These are phyloP conservation scores for Aspergillus novofumigatus DNA, from an alignment of 2,329 filamentous ascomycete species.

Conservation along the genomic window DNA sequence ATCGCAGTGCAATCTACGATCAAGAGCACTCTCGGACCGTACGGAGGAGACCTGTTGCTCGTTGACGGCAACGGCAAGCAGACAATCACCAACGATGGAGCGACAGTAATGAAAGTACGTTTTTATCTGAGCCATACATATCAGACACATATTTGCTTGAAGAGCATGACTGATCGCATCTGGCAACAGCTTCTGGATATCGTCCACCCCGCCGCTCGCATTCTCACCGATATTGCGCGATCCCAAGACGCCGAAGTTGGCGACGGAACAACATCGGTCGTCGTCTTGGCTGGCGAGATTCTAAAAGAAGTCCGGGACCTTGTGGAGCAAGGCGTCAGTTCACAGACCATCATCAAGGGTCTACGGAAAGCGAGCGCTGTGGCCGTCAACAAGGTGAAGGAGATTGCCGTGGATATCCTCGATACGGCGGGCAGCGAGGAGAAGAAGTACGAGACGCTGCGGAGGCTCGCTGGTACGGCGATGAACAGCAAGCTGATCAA, in stretches of 20 bases:
- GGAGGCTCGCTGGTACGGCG: conserved; percentile 86
- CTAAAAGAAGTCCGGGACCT: conserved; percentile 94
- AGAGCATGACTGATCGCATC: conserved; percentile 8
- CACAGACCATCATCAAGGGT: conserved; percentile 96
- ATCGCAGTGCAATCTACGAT: conserved; percentile 93
- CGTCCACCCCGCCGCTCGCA: conserved; percentile 92
- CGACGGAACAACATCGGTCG: conserved; percentile 95
- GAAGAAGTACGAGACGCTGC: conserved; percentile 82
- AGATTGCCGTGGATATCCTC: conserved; percentile 69
- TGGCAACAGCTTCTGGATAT: conserved; percentile 80
- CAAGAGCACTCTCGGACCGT: conserved; percentile 91
- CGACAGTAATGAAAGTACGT: conserved; percentile 94
- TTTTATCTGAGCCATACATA: neutral
- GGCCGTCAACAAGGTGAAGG: conserved; percentile 98
- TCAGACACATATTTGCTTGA: neutral
- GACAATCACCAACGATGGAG: conserved; percentile 98
- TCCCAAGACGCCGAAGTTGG: conserved; percentile 99
- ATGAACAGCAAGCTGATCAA: conserved; percentile 99
- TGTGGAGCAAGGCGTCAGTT: conserved; percentile 94
- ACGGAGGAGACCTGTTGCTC: conserved; percentile 92
- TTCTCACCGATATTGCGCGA: conserved; percentile 95
- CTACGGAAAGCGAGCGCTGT: conserved; percentile 80
- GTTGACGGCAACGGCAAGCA: conserved; percentile 93
- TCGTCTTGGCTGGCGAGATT: conserved; percentile 95
- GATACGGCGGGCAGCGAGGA: conserved; percentile 75